Evolutionary conservation across 192 early-diverging fungal genomes (phyloP).

Genomic region (Backusella sp.): DNA sequence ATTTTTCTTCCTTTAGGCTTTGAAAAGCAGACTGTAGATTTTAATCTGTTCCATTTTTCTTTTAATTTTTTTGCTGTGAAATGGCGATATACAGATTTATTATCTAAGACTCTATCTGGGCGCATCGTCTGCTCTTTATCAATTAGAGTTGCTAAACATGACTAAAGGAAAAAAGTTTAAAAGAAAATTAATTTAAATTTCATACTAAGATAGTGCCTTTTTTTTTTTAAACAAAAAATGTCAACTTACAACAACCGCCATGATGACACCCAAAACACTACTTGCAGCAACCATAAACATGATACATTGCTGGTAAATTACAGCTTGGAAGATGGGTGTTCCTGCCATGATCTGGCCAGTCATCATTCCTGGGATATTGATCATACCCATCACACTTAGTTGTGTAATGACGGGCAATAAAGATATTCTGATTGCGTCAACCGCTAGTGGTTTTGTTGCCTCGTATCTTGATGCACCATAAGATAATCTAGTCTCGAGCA

Average conservation of each 20-base stretch:
- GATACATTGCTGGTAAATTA: constrained; percentile 82
- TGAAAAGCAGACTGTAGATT: background rate
- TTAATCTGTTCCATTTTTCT: background rate
- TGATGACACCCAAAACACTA: constrained; percentile 61
- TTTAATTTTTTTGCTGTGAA: background rate
- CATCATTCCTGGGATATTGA: constrained; percentile 90
- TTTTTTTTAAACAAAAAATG: background rate
- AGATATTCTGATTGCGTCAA: constrained; percentile 71
- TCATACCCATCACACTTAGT: constrained; percentile 80
- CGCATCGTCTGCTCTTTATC: constrained; percentile 24
- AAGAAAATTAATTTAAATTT: background rate
- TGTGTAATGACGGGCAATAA: constrained; percentile 78
- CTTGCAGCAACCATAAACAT: constrained; percentile 84
- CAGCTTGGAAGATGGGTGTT: constrained; percentile 72
- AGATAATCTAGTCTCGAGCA: constrained; percentile 59
- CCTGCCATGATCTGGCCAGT: constrained; percentile 88
- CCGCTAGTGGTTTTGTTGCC: constrained; percentile 67
- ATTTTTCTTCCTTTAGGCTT: background rate
- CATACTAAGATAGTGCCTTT: background rate
- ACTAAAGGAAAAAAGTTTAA: constrained; percentile 9
- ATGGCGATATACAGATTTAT: constrained; percentile 4
- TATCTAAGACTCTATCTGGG: constrained; percentile 13
- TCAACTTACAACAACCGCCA: constrained; percentile 45
- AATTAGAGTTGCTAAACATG: constrained; percentile 17
- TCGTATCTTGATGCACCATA: constrained; percentile 85